Evolutionary conservation across 202 grass and related monocot species (phyloP), one percentile per base, ranked within the genome.

Genomic region (Zoysia matrella): DNA sequence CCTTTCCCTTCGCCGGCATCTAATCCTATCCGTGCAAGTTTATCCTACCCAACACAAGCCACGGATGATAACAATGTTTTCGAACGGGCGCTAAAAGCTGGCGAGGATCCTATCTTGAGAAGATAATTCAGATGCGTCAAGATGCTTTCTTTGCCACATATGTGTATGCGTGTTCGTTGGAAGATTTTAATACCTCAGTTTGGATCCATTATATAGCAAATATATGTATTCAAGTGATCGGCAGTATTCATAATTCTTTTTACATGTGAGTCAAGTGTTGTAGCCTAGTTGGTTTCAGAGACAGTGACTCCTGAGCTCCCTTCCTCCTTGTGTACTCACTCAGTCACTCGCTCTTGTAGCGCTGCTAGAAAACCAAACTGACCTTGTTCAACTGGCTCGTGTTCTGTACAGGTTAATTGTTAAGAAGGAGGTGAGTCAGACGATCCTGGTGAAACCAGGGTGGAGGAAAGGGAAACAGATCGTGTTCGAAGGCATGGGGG

Each of bases 381-480:
- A 52, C 45, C 58, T 6, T 16, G 54, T 74, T 57, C 53, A 30
- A 50, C 65, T 47, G 6, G 56, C 52, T 79, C 22, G 67, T 68
- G 74, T 72, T 44, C 65, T 65, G 66, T 55, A 64, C 89, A 98
- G 95, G 70, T 84, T 82, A 58, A 95, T 30, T 30, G 22, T 30
- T 30, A 30, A 30, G 22, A 30, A 30, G 22, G 22, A 30, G 22
- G 22, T 30, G 87, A 74, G 66, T 3, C 89, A 93, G 72, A 83
- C 14, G 70, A 78, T 98, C 7, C 76, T 83, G 39, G 90, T 98
- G 67, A 98, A 91, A 47, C 89, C 92, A 2, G 92, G 95, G 75
- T 95, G 90, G 92, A 98, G 78, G 82, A 98, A 88, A 75, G 95
- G 92, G 52, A 88, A 92, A 1, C 92, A 85, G 82, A 72, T 98